Conservation (phyloP, 371 early-diverging fungal genomes). For the Mortierella sp. region DNA sequence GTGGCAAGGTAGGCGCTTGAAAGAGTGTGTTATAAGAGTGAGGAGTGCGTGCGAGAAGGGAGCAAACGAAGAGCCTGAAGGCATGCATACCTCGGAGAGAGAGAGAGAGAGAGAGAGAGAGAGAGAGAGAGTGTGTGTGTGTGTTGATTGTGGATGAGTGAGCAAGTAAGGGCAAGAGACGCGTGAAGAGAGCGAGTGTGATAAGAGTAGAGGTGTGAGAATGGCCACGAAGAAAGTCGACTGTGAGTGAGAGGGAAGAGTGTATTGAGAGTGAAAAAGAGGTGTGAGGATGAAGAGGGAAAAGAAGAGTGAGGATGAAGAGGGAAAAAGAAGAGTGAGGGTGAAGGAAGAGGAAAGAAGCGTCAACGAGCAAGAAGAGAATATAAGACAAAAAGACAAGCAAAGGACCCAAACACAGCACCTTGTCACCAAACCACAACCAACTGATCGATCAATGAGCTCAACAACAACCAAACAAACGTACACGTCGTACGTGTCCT, state of each 20-base stretch:
- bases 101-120: too few relatives aligned
- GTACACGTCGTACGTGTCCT: too few relatives aligned
- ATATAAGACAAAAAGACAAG: neutral
- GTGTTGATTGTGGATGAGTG: neutral
- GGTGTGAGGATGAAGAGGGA: neutral
- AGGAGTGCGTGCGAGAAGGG: neutral
- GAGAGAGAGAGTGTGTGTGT: too few relatives aligned
- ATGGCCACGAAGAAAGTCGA: neutral
- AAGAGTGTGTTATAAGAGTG: neutral
- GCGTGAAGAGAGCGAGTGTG: neutral
- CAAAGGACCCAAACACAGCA: too few relatives aligned
- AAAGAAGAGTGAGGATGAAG: neutral
- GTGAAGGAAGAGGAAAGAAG: neutral
- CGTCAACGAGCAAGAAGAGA: neutral
- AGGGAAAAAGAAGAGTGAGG: neutral
- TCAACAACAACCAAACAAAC: too few relatives aligned
- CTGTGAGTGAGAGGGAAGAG: neutral
- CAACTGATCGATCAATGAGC: neutral
- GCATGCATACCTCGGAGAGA: too few relatives aligned
- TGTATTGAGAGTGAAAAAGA: neutral
- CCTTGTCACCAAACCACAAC: neutral
- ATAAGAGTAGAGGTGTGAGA: neutral
- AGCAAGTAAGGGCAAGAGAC: too few relatives aligned
- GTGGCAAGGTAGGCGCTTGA: neutral
- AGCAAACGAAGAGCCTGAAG: too few relatives aligned